These are phyloP conservation scores for Binderoboletus segoi DNA, from an alignment of 1,284 basidiomycete genomes.

Conservation along the genomic window DNA sequence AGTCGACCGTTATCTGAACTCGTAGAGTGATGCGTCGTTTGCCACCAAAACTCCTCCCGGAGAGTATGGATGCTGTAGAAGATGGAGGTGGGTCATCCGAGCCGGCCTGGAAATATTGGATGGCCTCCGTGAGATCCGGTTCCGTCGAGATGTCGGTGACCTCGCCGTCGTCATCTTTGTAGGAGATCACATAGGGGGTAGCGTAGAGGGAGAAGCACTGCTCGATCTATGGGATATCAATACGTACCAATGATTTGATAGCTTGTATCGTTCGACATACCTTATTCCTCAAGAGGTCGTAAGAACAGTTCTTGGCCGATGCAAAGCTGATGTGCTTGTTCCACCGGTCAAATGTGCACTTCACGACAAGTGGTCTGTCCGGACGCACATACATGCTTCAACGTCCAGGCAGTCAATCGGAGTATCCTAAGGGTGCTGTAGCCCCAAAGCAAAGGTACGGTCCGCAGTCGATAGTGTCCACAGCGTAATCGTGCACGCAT, in stretches of 20 bases:
- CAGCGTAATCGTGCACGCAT: neutral
- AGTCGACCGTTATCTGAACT: constrained; percentile 79
- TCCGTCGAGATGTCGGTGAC: constrained; percentile 69
- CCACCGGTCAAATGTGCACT: constrained; percentile 75
- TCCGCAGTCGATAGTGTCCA: constrained; percentile 32
- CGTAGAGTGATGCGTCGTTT: constrained; percentile 76
- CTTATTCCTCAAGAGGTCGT: constrained; percentile 67
- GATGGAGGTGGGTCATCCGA: constrained; percentile 67
- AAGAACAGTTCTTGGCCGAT: constrained; percentile 75
- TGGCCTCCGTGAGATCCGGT: constrained; percentile 79
- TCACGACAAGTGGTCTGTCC: constrained; percentile 71
- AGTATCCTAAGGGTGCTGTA: neutral
- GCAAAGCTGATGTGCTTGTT: constrained; percentile 77
- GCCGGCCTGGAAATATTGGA: constrained; percentile 78
- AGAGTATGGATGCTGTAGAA: constrained; percentile 73
- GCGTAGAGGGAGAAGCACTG: constrained; percentile 79
- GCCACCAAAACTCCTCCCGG: constrained; percentile 65
- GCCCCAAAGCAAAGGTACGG: constrained; percentile 7
- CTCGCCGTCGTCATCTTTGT: constrained; percentile 88
- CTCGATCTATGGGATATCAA: constrained; percentile 58
- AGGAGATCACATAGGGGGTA: constrained; percentile 71
- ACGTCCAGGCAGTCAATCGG: neutral
- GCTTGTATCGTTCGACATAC: constrained; percentile 40
- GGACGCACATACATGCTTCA: constrained; percentile 46
- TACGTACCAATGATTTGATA: neutral